Percentiles rank a stretch among this genome's conserved stretches.
These are phyloP conservation scores for Salix suchowensis DNA, from an alignment of 345 rosid genomes.

Conservation along the genomic window DNA sequence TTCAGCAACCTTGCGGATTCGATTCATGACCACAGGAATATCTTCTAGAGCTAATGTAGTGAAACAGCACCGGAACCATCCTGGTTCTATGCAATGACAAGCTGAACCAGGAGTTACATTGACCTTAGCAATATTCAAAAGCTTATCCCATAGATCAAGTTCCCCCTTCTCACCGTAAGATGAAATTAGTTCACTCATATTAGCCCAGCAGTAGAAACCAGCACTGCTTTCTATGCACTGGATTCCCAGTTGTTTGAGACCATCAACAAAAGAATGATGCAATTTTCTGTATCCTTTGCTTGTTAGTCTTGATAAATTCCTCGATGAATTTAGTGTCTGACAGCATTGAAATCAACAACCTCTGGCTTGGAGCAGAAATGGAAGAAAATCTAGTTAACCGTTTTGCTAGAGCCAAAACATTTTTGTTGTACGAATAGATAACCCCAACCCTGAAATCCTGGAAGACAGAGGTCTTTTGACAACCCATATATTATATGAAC, in stretches of 20 bases:
- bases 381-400: conserved; percentile 71
- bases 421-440: conserved; percentile 65
- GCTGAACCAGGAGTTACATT: conserved; percentile 87
- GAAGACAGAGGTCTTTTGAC: conserved; percentile 81
- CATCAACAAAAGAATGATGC: conserved; percentile 51
- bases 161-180: conserved; percentile 83
- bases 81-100: conserved; percentile 89
- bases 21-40: conserved; percentile 53
- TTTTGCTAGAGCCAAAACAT: conserved; percentile 61
- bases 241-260: conserved; percentile 55
- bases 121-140: conserved; percentile 67
- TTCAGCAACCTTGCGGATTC: conserved; percentile 53
- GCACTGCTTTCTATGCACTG: conserved; percentile 57
- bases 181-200: conserved; percentile 68
- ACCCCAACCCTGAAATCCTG: conserved; percentile 83
- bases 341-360: conserved; percentile 67
- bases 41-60: conserved; percentile 57
- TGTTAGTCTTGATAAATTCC: conserved; percentile 53
- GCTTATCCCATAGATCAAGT: conserved; percentile 70
- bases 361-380: conserved; percentile 69
- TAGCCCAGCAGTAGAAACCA: conserved; percentile 86
- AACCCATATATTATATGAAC: conserved; percentile 81
- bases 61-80: conserved; percentile 95
- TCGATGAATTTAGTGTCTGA: conserved; percentile 56
- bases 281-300: conserved; percentile 47